Conservation (phyloP, 2,329 filamentous ascomycete genomes). For the Sphaerulina vaccinii region DNA sequence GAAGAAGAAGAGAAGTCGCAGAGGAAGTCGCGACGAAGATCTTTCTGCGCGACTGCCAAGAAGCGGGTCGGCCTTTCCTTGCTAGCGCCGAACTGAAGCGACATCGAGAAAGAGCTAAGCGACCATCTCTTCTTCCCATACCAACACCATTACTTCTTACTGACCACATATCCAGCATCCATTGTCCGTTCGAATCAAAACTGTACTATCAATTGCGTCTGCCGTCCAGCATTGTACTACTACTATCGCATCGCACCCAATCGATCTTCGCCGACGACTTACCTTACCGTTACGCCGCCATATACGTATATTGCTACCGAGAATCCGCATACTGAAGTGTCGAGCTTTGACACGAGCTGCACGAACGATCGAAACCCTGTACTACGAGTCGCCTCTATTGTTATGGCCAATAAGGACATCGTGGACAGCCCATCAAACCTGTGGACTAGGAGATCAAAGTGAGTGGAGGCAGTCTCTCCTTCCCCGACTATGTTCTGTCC, state of each 20-base stretch:
- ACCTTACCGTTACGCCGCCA: no score
- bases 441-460: slow-evolving; percentile 86
- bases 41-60: slow-evolving; percentile 2
- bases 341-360: not conserved
- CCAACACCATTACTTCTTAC: no score
- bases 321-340: not conserved
- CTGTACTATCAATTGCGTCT: no score
- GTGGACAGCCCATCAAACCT: slow-evolving; percentile 42
- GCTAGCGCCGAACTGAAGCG: no score
- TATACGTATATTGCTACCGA: not conserved
- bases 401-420: slow-evolving; percentile 36
- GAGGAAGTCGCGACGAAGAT: slow-evolving; percentile 16
- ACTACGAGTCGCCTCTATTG: not conserved
- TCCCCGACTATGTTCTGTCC: no score
- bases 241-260: not conserved
- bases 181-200: no score
- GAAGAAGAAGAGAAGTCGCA: slow-evolving; percentile 25
- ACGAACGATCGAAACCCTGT: not conserved
- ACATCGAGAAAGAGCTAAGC: no score
- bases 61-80: no score
- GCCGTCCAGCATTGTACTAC: no score
- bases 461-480: slow-evolving; percentile 38
- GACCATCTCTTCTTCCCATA: no score
- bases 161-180: no score
- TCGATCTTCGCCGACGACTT: no score